Evolutionary conservation across 129 eudicot species (phyloP).

Genomic region (Smallanthus sonchifolius): DNA sequence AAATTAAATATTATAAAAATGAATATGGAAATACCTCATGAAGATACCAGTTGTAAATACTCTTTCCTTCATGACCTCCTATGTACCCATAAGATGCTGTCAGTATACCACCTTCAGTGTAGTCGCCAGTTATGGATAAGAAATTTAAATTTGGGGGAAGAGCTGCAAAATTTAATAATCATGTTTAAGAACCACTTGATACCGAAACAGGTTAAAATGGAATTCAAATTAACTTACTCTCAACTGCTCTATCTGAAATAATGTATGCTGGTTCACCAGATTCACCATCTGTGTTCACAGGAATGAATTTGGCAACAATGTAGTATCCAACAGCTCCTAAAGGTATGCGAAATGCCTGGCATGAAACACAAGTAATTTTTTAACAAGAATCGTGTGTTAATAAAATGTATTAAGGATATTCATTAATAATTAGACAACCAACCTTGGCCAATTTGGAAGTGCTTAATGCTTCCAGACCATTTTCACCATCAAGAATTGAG

Average conservation of each 20-base stretch:
- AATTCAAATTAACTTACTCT: conserved; percentile 50
- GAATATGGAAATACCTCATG: conserved; percentile 62
- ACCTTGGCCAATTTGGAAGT: conserved; percentile 95
- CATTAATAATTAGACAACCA: conserved; percentile 5
- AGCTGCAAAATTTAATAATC: conserved; percentile 51
- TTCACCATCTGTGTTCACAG: conserved; percentile 94
- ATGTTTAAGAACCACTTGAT: conserved; percentile 13
- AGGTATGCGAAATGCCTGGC: conserved; percentile 89
- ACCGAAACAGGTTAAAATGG: background rate
- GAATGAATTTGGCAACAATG: conserved; percentile 88
- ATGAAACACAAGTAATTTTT: background rate
- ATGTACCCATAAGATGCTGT: conserved; percentile 98
- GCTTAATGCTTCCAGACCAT: conserved; percentile 71
- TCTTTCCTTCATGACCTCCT: conserved; percentile 98
- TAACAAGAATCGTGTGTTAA: conserved; percentile 8
- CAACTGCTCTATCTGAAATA: conserved; percentile 65
- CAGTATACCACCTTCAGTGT: conserved; percentile 72
- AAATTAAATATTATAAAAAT: background rate
- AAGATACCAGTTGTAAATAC: conserved; percentile 88
- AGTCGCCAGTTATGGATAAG: conserved; percentile 92
- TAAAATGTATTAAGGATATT: background rate
- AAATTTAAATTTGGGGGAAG: conserved; percentile 95
- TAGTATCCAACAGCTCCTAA: conserved; percentile 90
- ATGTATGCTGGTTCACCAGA: conserved; percentile 79
- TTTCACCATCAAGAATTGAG: conserved; percentile 59